Percentiles rank a stretch among this genome's conserved stretches.
phyloP scores from a whole-genome alignment of 2,329 filamentous ascomycete genomes.

The Aspergillus hortae region DNA sequence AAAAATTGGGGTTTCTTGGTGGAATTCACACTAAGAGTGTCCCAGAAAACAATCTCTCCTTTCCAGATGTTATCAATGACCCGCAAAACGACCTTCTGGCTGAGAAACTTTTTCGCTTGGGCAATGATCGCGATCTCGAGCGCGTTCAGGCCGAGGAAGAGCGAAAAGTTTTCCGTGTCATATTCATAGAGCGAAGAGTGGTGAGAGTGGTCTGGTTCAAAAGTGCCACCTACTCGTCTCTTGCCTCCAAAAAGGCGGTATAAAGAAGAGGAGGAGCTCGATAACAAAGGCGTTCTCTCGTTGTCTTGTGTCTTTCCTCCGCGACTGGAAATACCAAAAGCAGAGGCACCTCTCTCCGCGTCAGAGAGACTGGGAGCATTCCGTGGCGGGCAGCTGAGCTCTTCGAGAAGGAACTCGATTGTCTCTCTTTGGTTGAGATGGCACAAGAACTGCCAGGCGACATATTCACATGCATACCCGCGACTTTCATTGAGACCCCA shows the following conservation, averaged over 20 bases:
- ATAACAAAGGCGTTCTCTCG: constrained; percentile 31
- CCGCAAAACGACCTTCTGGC: constrained; percentile 75
- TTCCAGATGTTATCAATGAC: constrained; percentile 83
- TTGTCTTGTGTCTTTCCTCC: constrained; percentile 11
- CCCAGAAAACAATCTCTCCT: constrained; percentile 85
- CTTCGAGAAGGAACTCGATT: constrained; percentile 55
- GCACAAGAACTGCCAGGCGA: constrained; percentile 60
- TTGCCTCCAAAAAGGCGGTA: constrained; percentile 30
- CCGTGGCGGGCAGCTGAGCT: constrained; percentile 37
- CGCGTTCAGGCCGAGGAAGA: constrained; percentile 77
- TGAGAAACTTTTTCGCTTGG: constrained; percentile 78
- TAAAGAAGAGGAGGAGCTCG: constrained; percentile 19
- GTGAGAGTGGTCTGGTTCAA: constrained; percentile 42
- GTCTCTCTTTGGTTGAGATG: constrained; percentile 54
- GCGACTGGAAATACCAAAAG: constrained; percentile 9
- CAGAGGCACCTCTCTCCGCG: constrained; percentile 18
- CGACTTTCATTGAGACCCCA: constrained; percentile 55
- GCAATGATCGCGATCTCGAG: constrained; percentile 81
- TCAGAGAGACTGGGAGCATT: constrained; percentile 17
- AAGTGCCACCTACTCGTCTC: constrained; percentile 26
- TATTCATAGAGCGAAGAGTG: constrained; percentile 46
- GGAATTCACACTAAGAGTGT: constrained; percentile 67
- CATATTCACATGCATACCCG: constrained; percentile 57
- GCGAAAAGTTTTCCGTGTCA: constrained; percentile 60
- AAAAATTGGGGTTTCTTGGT: constrained; percentile 75